Conservation (phyloP, 352 stramenopile genomes). For the Phytophthora cryptogea region DNA sequence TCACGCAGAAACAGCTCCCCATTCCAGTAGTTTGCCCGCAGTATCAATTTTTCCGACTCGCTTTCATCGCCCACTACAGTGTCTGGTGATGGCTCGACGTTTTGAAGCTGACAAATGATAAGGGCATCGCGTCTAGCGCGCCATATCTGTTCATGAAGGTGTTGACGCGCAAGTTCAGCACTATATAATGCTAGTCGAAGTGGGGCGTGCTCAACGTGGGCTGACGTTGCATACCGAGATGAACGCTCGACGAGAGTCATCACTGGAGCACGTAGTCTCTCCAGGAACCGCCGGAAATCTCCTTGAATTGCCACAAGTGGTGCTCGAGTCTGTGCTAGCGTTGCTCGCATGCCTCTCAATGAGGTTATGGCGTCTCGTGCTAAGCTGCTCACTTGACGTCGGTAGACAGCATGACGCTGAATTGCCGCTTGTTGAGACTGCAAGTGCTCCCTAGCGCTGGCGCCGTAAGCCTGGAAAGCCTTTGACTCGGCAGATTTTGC, state of each 20-base stretch:
- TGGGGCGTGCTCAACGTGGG: conserved; percentile 57
- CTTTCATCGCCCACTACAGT: conserved; percentile 4
- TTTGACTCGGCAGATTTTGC: conserved; percentile 74
- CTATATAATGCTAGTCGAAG: conserved; percentile 47
- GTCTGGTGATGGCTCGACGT: conserved; percentile 18
- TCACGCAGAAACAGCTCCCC: conserved; percentile 52
- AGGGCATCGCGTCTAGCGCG: conserved; percentile 53
- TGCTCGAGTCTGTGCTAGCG: conserved; percentile 47
- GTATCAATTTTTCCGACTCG: conserved; percentile 18
- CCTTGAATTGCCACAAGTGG: conserved; percentile 58
- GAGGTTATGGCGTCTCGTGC: conserved; percentile 48
- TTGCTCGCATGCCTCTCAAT: conserved; percentile 40
- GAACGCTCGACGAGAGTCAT: conserved; percentile 54
- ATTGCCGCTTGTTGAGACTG: conserved; percentile 59
- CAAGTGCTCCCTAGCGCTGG: conserved; percentile 63
- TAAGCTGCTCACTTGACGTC: conserved; percentile 51
- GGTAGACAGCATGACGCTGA: conserved; percentile 57
- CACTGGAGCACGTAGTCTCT: conserved; percentile 54
- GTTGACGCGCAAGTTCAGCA: conserved; percentile 50
- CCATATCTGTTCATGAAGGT: conserved; percentile 81
- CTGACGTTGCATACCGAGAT: conserved; percentile 48
- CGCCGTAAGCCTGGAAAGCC: conserved; percentile 72
- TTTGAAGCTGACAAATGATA: conserved; percentile 72
- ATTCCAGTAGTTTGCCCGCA: conserved; percentile 64
- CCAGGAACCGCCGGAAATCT: conserved; percentile 57